Evolutionary conservation across 1,284 basidiomycete species (phyloP).

Genomic region (Cryptococcus sp.): DNA sequence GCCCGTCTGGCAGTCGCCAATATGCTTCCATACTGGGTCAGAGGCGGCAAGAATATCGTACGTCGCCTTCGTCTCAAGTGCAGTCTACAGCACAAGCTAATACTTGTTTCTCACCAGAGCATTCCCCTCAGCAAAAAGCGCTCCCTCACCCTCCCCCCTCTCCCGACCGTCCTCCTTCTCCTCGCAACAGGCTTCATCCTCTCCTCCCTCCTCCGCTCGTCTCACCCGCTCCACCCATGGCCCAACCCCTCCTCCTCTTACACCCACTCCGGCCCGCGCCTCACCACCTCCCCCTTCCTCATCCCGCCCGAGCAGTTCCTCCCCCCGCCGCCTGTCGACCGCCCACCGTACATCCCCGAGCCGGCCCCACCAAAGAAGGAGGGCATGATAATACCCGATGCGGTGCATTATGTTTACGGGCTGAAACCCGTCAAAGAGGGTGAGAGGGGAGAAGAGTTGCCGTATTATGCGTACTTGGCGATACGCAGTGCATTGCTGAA

Average conservation of each 20-base stretch:
- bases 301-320: conserved; percentile 25
- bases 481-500: conserved; percentile 50
- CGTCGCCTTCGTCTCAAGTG: no score
- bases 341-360: conserved; percentile 29
- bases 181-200: conserved; percentile 1
- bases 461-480: conserved; percentile 52
- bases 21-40: background rate
- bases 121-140: conserved; percentile 16
- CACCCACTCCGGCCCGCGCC: background rate
- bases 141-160: conserved; percentile 7
- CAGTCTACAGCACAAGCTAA: no score
- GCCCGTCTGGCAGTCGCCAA: background rate
- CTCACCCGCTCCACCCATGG: no score
- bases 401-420: conserved; percentile 50
- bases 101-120: background rate
- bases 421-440: conserved; percentile 39
- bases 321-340: conserved; percentile 16
- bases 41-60: background rate
- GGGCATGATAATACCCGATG: conserved; percentile 46
- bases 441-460: conserved; percentile 38
- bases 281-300: conserved; percentile 29
- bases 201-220: conserved; percentile 3
- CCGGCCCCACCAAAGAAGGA: conserved; percentile 31
- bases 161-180: conserved; percentile 12
- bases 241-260: background rate